These are phyloP conservation scores for Nakazawaea wyomingensis DNA, from an alignment of 805 yeast species.

Conservation along the genomic window DNA sequence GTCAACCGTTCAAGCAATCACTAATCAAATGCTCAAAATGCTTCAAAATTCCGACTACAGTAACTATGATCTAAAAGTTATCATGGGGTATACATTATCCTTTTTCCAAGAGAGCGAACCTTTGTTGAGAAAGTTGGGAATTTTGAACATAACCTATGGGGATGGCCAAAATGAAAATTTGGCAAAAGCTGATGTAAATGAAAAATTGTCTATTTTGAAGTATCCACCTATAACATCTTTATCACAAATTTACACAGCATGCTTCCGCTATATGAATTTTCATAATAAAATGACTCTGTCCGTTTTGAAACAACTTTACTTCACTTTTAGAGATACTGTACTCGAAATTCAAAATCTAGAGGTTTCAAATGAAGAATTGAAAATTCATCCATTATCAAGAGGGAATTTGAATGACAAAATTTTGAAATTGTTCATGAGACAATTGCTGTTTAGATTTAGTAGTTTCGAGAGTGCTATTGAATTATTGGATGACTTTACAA, in stretches of 20 bases:
- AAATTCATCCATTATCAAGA: conserved; percentile 5
- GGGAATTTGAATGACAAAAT: conserved; percentile 5
- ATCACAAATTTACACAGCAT: conserved; percentile 5
- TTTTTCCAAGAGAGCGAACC: conserved; percentile 5
- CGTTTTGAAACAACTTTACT: conserved; percentile 1
- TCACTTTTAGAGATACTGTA: conserved; percentile 5
- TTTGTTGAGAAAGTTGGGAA: conserved; percentile 2
- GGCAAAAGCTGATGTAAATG: conserved; percentile 2
- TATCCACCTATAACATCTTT: conserved; percentile 9
- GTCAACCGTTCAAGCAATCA: conserved; percentile 5
- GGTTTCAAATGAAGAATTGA: neutral
- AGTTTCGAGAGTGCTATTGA: conserved; percentile 11
- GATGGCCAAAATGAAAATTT: neutral
- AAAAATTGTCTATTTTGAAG: neutral
- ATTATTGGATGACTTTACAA: conserved; percentile 3
- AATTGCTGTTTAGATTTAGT: conserved; percentile 7
- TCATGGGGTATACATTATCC: conserved; percentile 4
- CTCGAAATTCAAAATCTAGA: conserved; percentile 3
- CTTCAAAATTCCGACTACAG: conserved; percentile 4
- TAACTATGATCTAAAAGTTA: conserved; percentile 7
- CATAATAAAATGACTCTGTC: conserved; percentile 2
- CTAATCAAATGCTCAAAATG: conserved; percentile 5
- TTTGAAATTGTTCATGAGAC: conserved; percentile 11
- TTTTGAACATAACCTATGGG: neutral
- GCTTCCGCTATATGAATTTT: conserved; percentile 9